These are phyloP conservation scores for Phytophthora vignae DNA, from an alignment of 352 stramenopile species.

Conservation along the genomic window DNA sequence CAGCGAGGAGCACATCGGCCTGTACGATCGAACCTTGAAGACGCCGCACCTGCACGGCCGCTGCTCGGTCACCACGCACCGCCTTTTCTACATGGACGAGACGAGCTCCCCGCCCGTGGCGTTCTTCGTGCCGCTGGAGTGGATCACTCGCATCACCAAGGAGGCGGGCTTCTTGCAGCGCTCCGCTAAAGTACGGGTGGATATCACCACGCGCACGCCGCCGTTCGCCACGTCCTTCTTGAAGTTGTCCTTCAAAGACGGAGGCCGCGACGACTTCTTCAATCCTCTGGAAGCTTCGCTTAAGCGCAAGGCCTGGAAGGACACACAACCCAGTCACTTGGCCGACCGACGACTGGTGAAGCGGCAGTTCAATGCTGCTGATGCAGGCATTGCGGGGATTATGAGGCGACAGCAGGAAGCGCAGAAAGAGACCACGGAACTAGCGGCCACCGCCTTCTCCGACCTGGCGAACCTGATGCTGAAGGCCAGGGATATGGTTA, in stretches of 20 bases:
- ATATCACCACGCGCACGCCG: constrained; percentile 53
- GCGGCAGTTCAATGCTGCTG: constrained; percentile 77
- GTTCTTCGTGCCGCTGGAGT: constrained; percentile 79
- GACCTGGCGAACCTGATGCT: constrained; percentile 92
- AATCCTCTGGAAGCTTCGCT: constrained; percentile 74
- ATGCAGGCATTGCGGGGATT: constrained; percentile 86
- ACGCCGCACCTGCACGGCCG: constrained; percentile 72
- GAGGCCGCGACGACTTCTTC: constrained; percentile 87
- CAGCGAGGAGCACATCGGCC: constrained; percentile 82
- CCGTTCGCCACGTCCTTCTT: constrained; percentile 67
- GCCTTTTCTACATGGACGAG: constrained; percentile 85
- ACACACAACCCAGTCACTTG: constrained; percentile 80
- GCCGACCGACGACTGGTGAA: constrained; percentile 79
- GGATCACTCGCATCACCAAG: constrained; percentile 74
- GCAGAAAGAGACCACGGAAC: constrained; percentile 82
- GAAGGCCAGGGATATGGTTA: constrained; percentile 92
- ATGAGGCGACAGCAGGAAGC: constrained; percentile 80
- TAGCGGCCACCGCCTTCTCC: constrained; percentile 87
- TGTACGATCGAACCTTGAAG: constrained; percentile 87
- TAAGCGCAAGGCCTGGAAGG: constrained; percentile 75
- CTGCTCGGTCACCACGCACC: constrained; percentile 85
- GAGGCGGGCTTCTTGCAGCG: constrained; percentile 86
- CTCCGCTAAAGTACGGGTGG: constrained; percentile 86
- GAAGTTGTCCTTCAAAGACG: constrained; percentile 90
- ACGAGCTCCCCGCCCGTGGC: constrained; percentile 56